phyloP scores from a whole-genome alignment of 2,329 filamentous ascomycete species.

The Xylaria sp. region DNA sequence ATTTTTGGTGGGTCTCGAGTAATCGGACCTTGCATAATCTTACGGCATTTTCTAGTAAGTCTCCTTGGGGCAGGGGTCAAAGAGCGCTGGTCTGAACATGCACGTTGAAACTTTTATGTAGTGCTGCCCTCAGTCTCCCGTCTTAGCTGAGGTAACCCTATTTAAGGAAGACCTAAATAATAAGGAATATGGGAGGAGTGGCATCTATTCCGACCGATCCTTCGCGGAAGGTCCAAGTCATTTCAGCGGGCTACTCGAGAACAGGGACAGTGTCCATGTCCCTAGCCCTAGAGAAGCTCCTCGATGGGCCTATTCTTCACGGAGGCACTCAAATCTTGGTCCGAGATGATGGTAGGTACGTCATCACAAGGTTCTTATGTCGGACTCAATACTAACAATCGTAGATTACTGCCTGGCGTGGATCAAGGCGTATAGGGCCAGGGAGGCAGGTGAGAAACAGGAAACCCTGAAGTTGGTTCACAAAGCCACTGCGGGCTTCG shows the following conservation, averaged over 20 bases:
- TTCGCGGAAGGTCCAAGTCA: slow-evolving; percentile 52
- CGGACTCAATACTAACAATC: background rate
- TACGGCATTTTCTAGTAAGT: too few relatives aligned
- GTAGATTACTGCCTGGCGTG: slow-evolving; percentile 41
- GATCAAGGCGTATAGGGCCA: slow-evolving; percentile 44
- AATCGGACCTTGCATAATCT: too few relatives aligned
- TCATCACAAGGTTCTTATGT: background rate
- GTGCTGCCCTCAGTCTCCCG: too few relatives aligned
- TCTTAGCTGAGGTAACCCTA: too few relatives aligned
- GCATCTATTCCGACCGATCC: slow-evolving; percentile 47
- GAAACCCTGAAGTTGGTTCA: slow-evolving; percentile 41
- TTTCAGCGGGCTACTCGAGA: slow-evolving; percentile 56
- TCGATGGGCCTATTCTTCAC: slow-evolving; percentile 61
- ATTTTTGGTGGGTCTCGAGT: too few relatives aligned
- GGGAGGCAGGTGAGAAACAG: slow-evolving; percentile 40
- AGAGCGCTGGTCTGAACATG: too few relatives aligned
- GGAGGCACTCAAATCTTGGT: slow-evolving; percentile 56
- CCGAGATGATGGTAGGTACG: slow-evolving; percentile 49
- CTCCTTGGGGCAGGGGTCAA: too few relatives aligned
- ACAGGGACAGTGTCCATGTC: slow-evolving; percentile 54
- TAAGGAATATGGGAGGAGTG: background rate
- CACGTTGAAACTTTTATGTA: too few relatives aligned
- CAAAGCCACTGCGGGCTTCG: slow-evolving; percentile 41
- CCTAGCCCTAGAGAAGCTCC: slow-evolving; percentile 54
- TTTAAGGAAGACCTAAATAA: too few relatives aligned